These are phyloP conservation scores for Leccinum arenicola DNA, from an alignment of 768 basidiomycete genomes.

Conservation along the genomic window DNA sequence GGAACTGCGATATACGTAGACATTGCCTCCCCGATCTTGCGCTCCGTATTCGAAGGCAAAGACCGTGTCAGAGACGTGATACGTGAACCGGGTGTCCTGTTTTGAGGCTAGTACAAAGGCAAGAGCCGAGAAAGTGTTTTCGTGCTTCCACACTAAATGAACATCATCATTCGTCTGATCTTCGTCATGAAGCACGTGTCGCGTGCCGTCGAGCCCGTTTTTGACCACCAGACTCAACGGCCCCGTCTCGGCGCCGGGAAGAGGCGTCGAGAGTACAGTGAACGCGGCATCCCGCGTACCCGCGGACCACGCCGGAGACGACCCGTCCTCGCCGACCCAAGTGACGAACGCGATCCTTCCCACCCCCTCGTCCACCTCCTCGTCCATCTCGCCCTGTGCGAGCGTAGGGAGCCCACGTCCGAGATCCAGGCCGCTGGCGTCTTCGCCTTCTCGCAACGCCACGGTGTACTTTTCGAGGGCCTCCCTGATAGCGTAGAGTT, in stretches of 20 bases:
- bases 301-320: constrained; percentile 41
- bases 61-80: constrained; percentile 60
- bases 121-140: constrained; percentile 82
- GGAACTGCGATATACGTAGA: constrained; percentile 78
- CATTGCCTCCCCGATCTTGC: constrained; percentile 68
- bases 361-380: constrained; percentile 76
- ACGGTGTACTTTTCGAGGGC: constrained; percentile 84
- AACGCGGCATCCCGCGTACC: constrained; percentile 34
- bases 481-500: constrained; percentile 76
- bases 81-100: constrained; percentile 82
- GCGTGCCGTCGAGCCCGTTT: constrained; percentile 68
- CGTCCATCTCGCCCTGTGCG: constrained; percentile 86
- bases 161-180: constrained; percentile 11
- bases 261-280: constrained; percentile 65
- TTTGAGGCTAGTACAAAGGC: constrained; percentile 95
- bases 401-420: constrained; percentile 76
- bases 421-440: constrained; percentile 59
- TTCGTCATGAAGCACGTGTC: constrained; percentile 46
- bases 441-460: constrained; percentile 55
- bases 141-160: constrained; percentile 62
- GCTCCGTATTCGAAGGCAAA: constrained; percentile 84
- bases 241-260: constrained; percentile 50
- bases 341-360: constrained; percentile 65
- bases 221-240: constrained; percentile 56
- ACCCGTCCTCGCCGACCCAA: constrained; percentile 59